Conservation (phyloP, 2,329 filamentous ascomycete genomes). For the Fusarium nisikadoi region DNA sequence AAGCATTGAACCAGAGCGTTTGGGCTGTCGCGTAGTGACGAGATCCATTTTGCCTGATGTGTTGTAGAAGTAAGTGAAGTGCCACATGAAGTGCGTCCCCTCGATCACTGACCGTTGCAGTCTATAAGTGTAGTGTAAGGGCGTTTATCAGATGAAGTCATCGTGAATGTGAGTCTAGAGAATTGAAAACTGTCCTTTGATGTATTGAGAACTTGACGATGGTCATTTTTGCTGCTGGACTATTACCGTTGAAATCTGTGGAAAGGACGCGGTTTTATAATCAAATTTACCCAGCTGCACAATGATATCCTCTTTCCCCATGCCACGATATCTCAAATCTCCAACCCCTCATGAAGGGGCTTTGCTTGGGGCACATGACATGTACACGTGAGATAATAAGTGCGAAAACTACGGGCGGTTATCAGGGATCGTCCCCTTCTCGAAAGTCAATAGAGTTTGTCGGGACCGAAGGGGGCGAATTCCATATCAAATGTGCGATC, state of each 20-base stretch:
- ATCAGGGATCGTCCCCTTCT: background rate
- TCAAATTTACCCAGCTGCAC: background rate
- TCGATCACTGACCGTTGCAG: background rate
- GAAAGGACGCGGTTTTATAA: rapidly evolving
- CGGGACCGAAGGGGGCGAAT: background rate
- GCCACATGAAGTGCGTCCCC: rapidly evolving
- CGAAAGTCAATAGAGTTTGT: background rate
- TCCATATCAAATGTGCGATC: background rate
- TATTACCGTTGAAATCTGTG: rapidly evolving
- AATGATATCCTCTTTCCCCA: background rate
- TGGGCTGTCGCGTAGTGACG: background rate
- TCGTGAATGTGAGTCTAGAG: rapidly evolving
- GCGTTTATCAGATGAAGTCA: background rate
- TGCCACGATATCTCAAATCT: background rate
- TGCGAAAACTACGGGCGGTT: background rate
- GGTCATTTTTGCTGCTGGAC: background rate
- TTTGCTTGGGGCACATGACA: background rate
- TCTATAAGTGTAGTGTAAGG: background rate
- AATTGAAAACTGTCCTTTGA: background rate
- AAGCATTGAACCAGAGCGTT: background rate
- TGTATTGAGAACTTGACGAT: rapidly evolving
- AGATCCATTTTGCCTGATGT: background rate
- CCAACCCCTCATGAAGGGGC: background rate
- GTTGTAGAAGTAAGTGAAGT: background rate
- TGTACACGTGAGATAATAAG: background rate